Conservation (phyloP, 805 yeast genomes). For the Teunomyces gatunensis region DNA sequence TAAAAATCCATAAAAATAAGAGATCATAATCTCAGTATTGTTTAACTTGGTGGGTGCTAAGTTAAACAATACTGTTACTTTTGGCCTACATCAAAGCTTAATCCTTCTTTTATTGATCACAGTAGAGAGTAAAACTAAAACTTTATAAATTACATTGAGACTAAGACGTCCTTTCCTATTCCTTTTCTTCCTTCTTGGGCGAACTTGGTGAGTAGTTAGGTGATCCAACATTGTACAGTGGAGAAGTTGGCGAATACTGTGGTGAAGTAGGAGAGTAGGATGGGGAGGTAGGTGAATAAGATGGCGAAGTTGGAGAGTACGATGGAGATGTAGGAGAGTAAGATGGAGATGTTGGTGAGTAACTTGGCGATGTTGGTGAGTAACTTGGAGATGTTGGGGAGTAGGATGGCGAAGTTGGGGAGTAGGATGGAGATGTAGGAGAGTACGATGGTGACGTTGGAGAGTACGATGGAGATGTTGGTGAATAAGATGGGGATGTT, state of each 20-base stretch:
- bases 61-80: no score
- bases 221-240: conserved; percentile 43
- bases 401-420: conserved; percentile 63
- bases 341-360: conserved; percentile 26
- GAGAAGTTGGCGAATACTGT: conserved; percentile 23
- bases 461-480: conserved; percentile 66
- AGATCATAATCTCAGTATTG: no score
- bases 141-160: neutral
- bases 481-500: conserved; percentile 57
- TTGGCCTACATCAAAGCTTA: neutral
- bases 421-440: conserved; percentile 78
- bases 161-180: neutral
- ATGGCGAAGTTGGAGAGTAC: conserved; percentile 27
- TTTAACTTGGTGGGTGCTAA: no score
- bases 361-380: conserved; percentile 49
- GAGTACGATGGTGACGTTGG: conserved; percentile 82
- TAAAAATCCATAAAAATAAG: no score
- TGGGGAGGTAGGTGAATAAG: conserved; percentile 26
- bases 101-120: conserved; percentile 1
- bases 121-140: conserved; percentile 1
- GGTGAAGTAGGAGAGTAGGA: conserved; percentile 27
- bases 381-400: conserved; percentile 74
- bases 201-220: conserved; percentile 47
- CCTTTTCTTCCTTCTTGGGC: conserved; percentile 24
- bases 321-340: conserved; percentile 28